Conservation (phyloP, 306 rosid species). For the Astragalus membranaceus region DNA sequence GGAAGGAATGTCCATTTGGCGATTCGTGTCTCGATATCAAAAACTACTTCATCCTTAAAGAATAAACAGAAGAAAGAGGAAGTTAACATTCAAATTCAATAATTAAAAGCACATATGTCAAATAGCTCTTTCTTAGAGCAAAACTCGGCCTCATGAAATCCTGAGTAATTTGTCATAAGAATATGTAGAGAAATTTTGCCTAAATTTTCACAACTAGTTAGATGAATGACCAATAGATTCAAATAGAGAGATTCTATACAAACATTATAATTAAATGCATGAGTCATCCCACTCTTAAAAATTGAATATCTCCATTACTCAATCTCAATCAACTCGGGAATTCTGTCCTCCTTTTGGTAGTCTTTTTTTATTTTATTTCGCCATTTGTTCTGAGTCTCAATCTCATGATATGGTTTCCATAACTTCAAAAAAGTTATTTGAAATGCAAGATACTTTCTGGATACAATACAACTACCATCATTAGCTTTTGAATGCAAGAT, state of each 20-base stretch:
- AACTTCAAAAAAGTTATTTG: not conserved
- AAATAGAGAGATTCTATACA: too few species aligned
- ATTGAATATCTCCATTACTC: not conserved
- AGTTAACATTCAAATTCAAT: slow-evolving; percentile 17
- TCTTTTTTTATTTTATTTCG: not conserved
- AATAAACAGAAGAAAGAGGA: slow-evolving; percentile 24
- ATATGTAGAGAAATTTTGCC: not conserved
- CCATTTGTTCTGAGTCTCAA: not conserved
- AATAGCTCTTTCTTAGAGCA: not conserved
- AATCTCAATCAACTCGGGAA: not conserved
- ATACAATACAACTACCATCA: too few species aligned
- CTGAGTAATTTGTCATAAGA: not conserved
- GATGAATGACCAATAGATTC: not conserved
- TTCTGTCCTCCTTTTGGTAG: not conserved
- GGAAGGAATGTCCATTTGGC: slow-evolving; percentile 97
- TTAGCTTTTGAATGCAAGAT: too few species aligned
- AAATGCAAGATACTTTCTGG: too few species aligned
- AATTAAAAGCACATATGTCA: not conserved
- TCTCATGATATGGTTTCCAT: not conserved
- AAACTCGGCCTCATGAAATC: not conserved
- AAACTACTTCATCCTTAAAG: slow-evolving; percentile 66
- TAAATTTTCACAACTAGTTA: not conserved
- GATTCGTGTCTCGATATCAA: slow-evolving; percentile 63
- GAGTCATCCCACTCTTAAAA: not conserved
- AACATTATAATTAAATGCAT: not conserved